A percentile compares a stretch with the other conserved stretches of the same genome.
Conservation (phyloP, 2,329 filamentous ascomycete species). For the Alternaria consortialis region DNA sequence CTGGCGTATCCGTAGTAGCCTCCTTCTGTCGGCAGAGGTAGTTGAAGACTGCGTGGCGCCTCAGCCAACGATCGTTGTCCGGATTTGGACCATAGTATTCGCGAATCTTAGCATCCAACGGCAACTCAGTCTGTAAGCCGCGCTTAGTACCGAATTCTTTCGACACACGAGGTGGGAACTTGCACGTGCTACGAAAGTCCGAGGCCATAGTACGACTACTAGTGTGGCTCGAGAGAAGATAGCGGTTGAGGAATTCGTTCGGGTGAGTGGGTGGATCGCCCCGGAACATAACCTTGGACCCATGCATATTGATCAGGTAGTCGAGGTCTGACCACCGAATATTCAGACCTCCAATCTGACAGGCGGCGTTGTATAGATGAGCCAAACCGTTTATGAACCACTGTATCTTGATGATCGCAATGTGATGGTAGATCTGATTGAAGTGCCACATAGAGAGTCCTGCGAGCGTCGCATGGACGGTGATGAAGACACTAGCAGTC, state of each 20-base stretch:
- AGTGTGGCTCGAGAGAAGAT: slow-evolving; percentile 8
- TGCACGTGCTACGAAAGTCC: slow-evolving; percentile 4
- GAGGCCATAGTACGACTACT: slow-evolving; percentile 12
- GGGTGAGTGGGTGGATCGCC: slow-evolving; percentile 26
- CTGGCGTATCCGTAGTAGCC: not conserved
- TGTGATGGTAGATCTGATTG: slow-evolving; percentile 14
- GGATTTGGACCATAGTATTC: slow-evolving; percentile 18
- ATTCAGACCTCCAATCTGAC: slow-evolving; percentile 24
- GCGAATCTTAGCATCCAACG: slow-evolving; percentile 20
- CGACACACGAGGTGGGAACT: not conserved
- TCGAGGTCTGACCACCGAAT: slow-evolving; percentile 30
- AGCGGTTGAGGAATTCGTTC: slow-evolving; percentile 19
- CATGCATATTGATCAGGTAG: slow-evolving; percentile 29
- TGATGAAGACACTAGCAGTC: slow-evolving; percentile 14
- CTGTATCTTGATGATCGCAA: slow-evolving; percentile 17
- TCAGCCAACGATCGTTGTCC: slow-evolving; percentile 21
- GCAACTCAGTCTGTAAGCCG: slow-evolving; percentile 15
- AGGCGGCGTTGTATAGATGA: slow-evolving; percentile 34
- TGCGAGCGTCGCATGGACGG: slow-evolving; percentile 21
- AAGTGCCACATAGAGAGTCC: slow-evolving; percentile 23
- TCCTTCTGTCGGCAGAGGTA: slow-evolving; percentile 11
- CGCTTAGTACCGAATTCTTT: slow-evolving; percentile 14
- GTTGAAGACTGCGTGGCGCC: slow-evolving; percentile 29
- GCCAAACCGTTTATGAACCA: slow-evolving; percentile 27
- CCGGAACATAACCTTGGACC: slow-evolving; percentile 23